These are phyloP conservation scores for Cucurbita maxima DNA, from an alignment of 306 rosid species.

Conservation along the genomic window DNA sequence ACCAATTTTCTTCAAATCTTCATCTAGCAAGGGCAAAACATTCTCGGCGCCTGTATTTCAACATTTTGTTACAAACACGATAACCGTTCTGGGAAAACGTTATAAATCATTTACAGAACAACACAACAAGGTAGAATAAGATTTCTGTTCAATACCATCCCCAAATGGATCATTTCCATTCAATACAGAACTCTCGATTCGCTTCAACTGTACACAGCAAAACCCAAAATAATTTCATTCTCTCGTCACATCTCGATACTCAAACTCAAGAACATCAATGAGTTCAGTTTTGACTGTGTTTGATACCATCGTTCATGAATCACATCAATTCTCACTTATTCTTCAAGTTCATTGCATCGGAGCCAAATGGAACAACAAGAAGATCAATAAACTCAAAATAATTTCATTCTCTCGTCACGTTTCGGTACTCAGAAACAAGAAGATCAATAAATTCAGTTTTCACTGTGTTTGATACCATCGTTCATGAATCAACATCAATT, in stretches of 20 bases:
- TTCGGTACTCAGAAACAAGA: neutral
- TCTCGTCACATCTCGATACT: neutral
- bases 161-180: neutral
- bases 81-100: neutral
- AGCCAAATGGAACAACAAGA: too few relatives aligned
- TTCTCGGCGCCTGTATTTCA: conserved; percentile 11
- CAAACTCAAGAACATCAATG: too few relatives aligned
- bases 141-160: neutral
- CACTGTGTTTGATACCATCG: neutral
- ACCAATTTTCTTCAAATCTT: conserved; percentile 17
- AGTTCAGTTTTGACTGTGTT: too few relatives aligned
- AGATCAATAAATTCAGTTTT: neutral
- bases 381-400: too few relatives aligned
- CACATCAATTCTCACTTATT: too few relatives aligned
- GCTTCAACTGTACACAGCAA: neutral
- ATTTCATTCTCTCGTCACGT: too few relatives aligned
- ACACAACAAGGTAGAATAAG: neutral
- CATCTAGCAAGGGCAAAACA: conserved; percentile 1
- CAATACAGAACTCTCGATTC: neutral
- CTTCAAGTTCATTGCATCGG: too few relatives aligned
- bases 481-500: neutral
- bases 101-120: neutral
- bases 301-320: too few relatives aligned
- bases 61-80: neutral
- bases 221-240: neutral